These are phyloP conservation scores for Phoma herbarum DNA, from an alignment of 2,329 filamentous ascomycete species.

Conservation along the genomic window DNA sequence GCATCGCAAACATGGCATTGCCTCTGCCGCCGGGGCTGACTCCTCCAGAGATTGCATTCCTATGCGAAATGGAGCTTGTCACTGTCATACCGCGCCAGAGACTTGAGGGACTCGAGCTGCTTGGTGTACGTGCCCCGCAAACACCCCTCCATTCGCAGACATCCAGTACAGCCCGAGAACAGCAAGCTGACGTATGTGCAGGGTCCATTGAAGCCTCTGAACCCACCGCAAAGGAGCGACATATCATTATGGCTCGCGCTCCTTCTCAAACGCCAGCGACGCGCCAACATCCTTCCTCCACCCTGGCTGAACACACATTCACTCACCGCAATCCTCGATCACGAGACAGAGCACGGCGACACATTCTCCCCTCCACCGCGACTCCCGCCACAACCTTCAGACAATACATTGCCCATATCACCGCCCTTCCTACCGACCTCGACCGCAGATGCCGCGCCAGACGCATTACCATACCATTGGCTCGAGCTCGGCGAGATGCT, in stretches of 20 bases:
- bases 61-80: constrained; percentile 97
- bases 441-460: constrained; percentile 72
- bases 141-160: constrained; percentile 30
- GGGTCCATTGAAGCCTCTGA: constrained; percentile 79
- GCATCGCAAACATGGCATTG: constrained; percentile 63
- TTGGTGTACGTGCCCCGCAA: constrained; percentile 73
- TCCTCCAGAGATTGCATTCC: constrained; percentile 88
- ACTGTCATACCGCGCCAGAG: constrained; percentile 91
- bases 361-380: constrained; percentile 81
- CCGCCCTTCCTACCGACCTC: constrained; percentile 83
- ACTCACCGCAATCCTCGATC: constrained; percentile 78
- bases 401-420: constrained; percentile 44
- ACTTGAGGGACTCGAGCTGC: constrained; percentile 83
- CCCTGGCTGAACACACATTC: constrained; percentile 84
- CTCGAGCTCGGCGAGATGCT: constrained; percentile 88
- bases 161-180: background rate
- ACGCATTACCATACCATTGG: constrained; percentile 92
- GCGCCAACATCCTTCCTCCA: constrained; percentile 91
- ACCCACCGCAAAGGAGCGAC: constrained; percentile 80
- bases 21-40: constrained; percentile 73
- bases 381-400: constrained; percentile 65
- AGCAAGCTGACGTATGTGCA: constrained; percentile 52
- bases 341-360: constrained; percentile 77
- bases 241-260: constrained; percentile 95
- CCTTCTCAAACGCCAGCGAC: constrained; percentile 90